phyloP scores from a whole-genome alignment of 2,329 filamentous ascomycete genomes.

The Venturia carpophila region DNA sequence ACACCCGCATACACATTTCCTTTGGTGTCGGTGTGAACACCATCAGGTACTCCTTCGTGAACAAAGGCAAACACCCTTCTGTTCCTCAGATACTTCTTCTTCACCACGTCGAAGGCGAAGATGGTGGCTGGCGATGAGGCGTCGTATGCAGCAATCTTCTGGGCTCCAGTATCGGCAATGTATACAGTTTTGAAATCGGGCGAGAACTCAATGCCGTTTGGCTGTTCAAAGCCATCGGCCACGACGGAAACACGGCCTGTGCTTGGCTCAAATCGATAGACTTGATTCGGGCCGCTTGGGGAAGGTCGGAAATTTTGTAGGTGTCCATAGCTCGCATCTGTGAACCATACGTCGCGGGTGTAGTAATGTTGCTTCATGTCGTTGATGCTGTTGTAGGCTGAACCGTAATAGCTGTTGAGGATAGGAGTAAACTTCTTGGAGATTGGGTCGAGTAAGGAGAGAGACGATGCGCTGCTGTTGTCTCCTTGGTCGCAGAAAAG shows the following conservation, averaged over 20 bases:
- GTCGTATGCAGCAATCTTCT: conserved; percentile 26
- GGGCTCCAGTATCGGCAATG: conserved; percentile 50
- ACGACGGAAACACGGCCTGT: conserved; percentile 48
- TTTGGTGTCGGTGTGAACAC: conserved; percentile 45
- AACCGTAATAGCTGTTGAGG: conserved; percentile 52
- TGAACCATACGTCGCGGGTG: conserved; percentile 57
- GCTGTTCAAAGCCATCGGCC: conserved; percentile 49
- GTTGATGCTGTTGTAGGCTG: conserved; percentile 54
- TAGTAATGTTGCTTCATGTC: conserved; percentile 48
- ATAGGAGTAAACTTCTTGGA: conserved; percentile 29
- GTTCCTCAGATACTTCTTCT: conserved; percentile 30
- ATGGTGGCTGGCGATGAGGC: conserved; percentile 35
- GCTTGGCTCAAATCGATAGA: conserved; percentile 48
- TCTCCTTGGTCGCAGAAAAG: conserved; percentile 32
- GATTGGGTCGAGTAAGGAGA: conserved; percentile 14
- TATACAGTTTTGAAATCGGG: conserved; percentile 47
- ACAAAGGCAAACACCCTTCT: conserved; percentile 48
- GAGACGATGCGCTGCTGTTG: conserved; percentile 23
- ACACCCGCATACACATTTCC: conserved; percentile 51
- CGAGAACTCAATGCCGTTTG: conserved; percentile 52
- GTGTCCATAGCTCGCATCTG: conserved; percentile 53
- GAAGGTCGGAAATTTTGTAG: conserved; percentile 50
- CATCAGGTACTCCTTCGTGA: conserved; percentile 50
- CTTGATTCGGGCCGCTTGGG: conserved; percentile 49
- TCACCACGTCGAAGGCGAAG: conserved; percentile 37